These are phyloP conservation scores for Termitomyces sp. DNA, from an alignment of 768 basidiomycete genomes.

Conservation along the genomic window DNA sequence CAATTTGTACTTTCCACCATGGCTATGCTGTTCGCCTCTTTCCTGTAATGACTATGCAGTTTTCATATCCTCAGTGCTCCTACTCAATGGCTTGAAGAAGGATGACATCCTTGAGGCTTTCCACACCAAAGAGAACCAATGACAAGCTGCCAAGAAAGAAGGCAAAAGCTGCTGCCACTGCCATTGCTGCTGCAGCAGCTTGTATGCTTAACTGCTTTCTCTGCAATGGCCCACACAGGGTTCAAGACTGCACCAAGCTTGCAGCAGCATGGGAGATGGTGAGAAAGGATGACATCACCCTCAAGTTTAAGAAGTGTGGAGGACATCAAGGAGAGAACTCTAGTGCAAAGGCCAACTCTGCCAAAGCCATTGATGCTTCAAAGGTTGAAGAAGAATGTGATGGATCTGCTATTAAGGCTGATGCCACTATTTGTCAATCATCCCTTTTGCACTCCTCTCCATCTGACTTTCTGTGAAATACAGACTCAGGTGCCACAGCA, in stretches of 20 bases:
- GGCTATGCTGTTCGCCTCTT: no score
- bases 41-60: no score
- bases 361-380: not conserved
- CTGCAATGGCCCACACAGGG: not conserved
- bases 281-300: no score
- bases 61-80: no score
- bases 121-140: not conserved
- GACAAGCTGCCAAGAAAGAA: not conserved
- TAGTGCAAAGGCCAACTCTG: not conserved
- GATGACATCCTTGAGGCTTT: no score
- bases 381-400: not conserved
- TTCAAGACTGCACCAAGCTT: not conserved
- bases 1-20: not conserved
- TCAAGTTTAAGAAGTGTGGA: no score
- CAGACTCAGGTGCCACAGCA: conserved; percentile 3
- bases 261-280: no score
- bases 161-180: not conserved
- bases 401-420: not conserved
- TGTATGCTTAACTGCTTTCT: not conserved
- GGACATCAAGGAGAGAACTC: no score
- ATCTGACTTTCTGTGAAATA: conserved; percentile 1
- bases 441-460: not conserved
- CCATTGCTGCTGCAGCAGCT: not conserved
- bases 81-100: no score
- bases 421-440: not conserved